A percentile compares a stretch with the other conserved stretches of the same genome.
These are phyloP conservation scores for Solanum rostratum DNA, from an alignment of 257 asterid species.

Conservation along the genomic window DNA sequence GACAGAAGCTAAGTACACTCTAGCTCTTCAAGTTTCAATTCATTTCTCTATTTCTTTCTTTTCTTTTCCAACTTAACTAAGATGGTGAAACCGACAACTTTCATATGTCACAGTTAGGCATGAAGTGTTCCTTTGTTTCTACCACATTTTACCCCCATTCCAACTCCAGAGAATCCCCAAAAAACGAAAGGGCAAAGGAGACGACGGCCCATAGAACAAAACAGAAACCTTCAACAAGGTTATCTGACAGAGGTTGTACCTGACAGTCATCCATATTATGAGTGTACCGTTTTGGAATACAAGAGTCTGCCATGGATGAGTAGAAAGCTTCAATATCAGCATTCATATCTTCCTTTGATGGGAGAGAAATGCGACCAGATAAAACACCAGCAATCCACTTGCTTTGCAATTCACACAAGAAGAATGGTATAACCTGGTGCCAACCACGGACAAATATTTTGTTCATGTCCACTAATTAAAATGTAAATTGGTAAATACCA, in stretches of 20 bases:
- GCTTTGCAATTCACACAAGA: constrained; percentile 62
- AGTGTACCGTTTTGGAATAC: constrained; percentile 61
- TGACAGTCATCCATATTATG: constrained; percentile 57
- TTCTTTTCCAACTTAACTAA: neutral
- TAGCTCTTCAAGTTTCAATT: neutral
- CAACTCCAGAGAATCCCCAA: neutral
- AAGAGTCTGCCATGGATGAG: constrained; percentile 44
- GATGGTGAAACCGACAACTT: neutral
- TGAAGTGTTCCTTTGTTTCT: neutral
- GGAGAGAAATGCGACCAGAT: constrained; percentile 63
- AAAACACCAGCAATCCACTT: constrained; percentile 86
- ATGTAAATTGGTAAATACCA: neutral
- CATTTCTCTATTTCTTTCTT: neutral
- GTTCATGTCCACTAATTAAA: neutral
- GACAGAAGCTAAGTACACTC: neutral
- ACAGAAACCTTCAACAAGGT: neutral
- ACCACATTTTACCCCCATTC: neutral
- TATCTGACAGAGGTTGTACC: constrained; percentile 23
- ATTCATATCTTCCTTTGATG: constrained; percentile 55
- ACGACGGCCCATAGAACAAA: neutral
- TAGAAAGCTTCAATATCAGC: constrained; percentile 56
- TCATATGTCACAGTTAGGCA: neutral
- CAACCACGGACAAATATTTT: neutral
- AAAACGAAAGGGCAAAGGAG: neutral
- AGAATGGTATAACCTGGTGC: constrained; percentile 77